Evolutionary conservation across 768 basidiomycete species (phyloP).

Genomic region (Tylopilus intermedius): DNA sequence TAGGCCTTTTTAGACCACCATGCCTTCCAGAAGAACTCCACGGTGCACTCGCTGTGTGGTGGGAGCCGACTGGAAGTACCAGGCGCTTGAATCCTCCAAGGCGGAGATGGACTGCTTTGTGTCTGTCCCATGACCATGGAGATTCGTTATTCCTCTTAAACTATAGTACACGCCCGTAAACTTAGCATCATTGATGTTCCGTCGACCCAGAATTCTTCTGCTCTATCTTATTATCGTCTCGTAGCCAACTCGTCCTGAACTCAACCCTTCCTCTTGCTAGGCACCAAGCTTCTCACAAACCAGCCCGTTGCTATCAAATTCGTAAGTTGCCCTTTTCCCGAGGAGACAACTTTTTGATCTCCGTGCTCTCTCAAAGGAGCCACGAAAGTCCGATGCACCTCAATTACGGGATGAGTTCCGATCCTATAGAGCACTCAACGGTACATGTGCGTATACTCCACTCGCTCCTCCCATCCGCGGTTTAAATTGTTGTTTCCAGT

Average conservation of each 20-base stretch:
- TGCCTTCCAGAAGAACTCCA: slow-evolving; percentile 1
- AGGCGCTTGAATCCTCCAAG: slow-evolving; percentile 13
- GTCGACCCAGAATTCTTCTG: slow-evolving; percentile 3
- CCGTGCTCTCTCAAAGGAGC: slow-evolving; percentile 54
- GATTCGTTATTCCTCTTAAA: slow-evolving; percentile 4
- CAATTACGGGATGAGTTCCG: slow-evolving; percentile 97
- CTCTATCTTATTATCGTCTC: not conserved
- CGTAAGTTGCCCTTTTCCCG: slow-evolving; percentile 44
- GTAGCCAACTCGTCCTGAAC: slow-evolving; percentile 1
- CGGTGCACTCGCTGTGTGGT: not conserved
- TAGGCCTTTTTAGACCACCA: slow-evolving; percentile 33
- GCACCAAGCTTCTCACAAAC: slow-evolving; percentile 78
- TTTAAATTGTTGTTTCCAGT: slow-evolving; percentile 42
- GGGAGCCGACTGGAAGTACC: slow-evolving; percentile 1
- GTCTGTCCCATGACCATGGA: slow-evolving; percentile 5
- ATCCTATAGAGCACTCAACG: slow-evolving; percentile 91
- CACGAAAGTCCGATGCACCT: slow-evolving; percentile 95
- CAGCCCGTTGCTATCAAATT: slow-evolving; percentile 97
- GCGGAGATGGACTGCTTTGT: slow-evolving; percentile 1
- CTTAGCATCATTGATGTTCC: slow-evolving; percentile 3
- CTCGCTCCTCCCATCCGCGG: slow-evolving; percentile 9
- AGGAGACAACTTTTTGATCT: slow-evolving; percentile 14
- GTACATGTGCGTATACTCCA: slow-evolving; percentile 61
- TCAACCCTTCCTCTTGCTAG: slow-evolving; percentile 38
- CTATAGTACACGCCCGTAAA: slow-evolving; percentile 6